A percentile compares a stretch with the other conserved stretches of the same genome.
phyloP scores from a whole-genome alignment of 2,329 filamentous ascomycete species.

The Zasmidium citrigriseum region DNA sequence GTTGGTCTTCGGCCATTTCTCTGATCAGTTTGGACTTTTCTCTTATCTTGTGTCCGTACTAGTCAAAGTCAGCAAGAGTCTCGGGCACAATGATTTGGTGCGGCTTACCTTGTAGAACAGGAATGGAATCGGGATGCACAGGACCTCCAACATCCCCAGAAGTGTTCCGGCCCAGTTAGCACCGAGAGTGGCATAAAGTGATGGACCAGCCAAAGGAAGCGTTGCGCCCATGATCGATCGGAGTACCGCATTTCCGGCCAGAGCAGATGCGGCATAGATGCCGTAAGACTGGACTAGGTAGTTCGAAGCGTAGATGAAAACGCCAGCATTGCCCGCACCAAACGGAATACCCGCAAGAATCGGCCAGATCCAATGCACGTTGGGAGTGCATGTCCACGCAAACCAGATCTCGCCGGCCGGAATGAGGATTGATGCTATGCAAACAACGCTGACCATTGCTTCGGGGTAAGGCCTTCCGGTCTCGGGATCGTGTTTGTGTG shows the following conservation, averaged over 20 bases:
- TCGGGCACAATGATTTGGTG: no score
- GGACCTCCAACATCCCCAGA: conserved; percentile 70
- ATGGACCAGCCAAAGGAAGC: conserved; percentile 71
- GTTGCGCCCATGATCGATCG: conserved; percentile 74
- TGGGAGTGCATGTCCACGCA: conserved; percentile 81
- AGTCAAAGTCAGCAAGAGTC: no score
- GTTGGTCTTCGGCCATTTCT: conserved; percentile 49
- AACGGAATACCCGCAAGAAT: conserved; percentile 79
- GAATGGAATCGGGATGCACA: conserved; percentile 64
- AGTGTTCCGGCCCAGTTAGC: conserved; percentile 80
- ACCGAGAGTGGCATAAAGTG: conserved; percentile 69
- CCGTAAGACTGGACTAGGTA: conserved; percentile 79
- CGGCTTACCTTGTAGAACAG: conserved; percentile 47
- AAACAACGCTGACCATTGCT: conserved; percentile 77
- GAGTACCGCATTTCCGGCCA: conserved; percentile 77
- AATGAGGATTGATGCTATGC: conserved; percentile 71
- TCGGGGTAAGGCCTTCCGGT: conserved; percentile 76
- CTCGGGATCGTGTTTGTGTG: conserved; percentile 70
- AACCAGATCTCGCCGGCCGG: conserved; percentile 83
- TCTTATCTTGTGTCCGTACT: conserved; percentile 56
- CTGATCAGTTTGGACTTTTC: conserved; percentile 57
- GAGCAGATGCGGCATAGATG: conserved; percentile 77
- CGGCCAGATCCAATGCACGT: conserved; percentile 78
- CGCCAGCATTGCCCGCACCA: conserved; percentile 71
- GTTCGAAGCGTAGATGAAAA: conserved; percentile 81